Evolutionary conservation across 164 flowering plant genomes (phyloP).

Genomic region (Litsea cubeba): DNA sequence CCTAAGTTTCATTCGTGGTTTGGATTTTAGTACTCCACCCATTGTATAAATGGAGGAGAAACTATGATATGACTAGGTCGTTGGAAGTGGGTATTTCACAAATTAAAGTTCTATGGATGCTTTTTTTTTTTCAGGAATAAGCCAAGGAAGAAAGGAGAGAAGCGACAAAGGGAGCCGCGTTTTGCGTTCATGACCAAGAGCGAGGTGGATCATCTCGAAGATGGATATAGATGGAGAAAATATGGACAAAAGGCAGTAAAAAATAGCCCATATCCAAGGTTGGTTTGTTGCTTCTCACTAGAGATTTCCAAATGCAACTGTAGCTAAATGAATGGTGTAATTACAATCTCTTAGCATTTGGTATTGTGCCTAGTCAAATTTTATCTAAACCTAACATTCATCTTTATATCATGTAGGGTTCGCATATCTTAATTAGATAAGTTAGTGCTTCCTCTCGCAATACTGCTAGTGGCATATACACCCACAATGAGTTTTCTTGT

Average conservation of each 20-base stretch:
- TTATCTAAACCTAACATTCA: not conserved
- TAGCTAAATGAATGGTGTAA: not conserved
- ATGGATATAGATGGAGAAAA: slow-evolving; percentile 86
- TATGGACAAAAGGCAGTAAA: slow-evolving; percentile 84
- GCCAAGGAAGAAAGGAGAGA: slow-evolving; percentile 58
- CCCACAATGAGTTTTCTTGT: not conserved
- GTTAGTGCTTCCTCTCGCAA: too few relatives aligned
- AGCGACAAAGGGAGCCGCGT: slow-evolving; percentile 51
- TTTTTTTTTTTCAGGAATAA: slow-evolving; percentile 31
- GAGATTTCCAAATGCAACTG: not conserved
- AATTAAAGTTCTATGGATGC: not conserved
- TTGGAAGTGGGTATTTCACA: not conserved
- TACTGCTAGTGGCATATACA: too few relatives aligned
- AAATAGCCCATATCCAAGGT: slow-evolving; percentile 84
- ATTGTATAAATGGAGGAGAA: not conserved
- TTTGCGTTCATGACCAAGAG: slow-evolving; percentile 85
- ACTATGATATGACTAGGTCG: not conserved
- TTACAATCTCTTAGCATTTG: not conserved
- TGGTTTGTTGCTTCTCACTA: not conserved
- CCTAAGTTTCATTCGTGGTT: not conserved
- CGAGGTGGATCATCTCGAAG: slow-evolving; percentile 87
- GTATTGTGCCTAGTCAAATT: not conserved
- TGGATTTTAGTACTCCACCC: not conserved
- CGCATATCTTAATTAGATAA: too few relatives aligned
- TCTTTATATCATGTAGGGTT: not conserved